Percentiles rank a stretch among this genome's conserved stretches.
These are phyloP conservation scores for Podochytrium sp. DNA, from an alignment of 192 early-diverging fungal genomes.

Conservation along the genomic window DNA sequence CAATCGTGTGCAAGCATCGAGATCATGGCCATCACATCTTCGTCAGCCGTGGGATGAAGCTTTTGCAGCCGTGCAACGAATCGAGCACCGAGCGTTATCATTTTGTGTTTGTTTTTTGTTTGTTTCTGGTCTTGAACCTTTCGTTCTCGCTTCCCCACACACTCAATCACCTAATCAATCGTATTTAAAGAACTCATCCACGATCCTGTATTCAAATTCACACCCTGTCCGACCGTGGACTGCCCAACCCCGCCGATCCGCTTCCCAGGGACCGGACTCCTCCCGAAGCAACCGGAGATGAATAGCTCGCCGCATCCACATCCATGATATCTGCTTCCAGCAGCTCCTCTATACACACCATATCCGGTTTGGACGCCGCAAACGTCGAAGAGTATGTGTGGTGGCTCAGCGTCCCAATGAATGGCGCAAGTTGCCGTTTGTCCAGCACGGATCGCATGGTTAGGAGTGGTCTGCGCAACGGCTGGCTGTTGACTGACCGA, in stretches of 20 bases:
- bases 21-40: background rate
- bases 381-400: conserved; percentile 79
- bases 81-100: too few relatives aligned
- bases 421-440: conserved; percentile 76
- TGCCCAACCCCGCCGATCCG: too few relatives aligned
- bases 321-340: conserved; percentile 53
- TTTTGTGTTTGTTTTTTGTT: too few relatives aligned
- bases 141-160: background rate
- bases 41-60: too few relatives aligned
- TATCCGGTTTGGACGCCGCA: conserved; percentile 72
- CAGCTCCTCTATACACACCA: conserved; percentile 74
- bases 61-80: too few relatives aligned
- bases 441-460: conserved; percentile 69
- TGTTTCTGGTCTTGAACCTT: background rate
- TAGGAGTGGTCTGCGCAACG: conserved; percentile 73
- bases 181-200: too few relatives aligned
- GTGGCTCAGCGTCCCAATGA: conserved; percentile 74
- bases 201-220: too few relatives aligned
- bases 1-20: background rate
- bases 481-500: conserved; percentile 24
- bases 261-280: too few relatives aligned
- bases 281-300: background rate
- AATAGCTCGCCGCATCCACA: background rate
- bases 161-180: too few relatives aligned
- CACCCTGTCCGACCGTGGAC: too few relatives aligned